Percentiles rank a stretch among this genome's conserved stretches.
Evolutionary conservation across 2,329 filamentous ascomycete species (phyloP).

Genomic region (Microcyclospora tardicrescens): DNA sequence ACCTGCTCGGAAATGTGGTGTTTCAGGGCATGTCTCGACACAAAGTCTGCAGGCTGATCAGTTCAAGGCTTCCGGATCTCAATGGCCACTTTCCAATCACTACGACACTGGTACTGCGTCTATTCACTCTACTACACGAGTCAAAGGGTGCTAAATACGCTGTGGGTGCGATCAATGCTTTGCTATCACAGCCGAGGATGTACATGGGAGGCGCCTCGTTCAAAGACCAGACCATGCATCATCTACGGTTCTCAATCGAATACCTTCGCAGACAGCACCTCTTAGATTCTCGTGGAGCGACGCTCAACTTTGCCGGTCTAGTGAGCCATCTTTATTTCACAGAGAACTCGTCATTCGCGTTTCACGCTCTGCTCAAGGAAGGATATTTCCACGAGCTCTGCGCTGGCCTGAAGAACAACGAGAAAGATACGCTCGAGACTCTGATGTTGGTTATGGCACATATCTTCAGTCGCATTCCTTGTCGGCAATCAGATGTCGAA

Average conservation of each 20-base stretch:
- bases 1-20: conserved; percentile 67
- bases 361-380: conserved; percentile 58
- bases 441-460: conserved; percentile 59
- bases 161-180: conserved; percentile 47
- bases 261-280: conserved; percentile 59
- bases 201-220: conserved; percentile 58
- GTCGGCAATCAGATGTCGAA: conserved; percentile 34
- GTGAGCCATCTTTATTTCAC: conserved; percentile 65
- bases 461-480: conserved; percentile 51
- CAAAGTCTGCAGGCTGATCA: conserved; percentile 56
- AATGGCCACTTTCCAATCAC: conserved; percentile 69
- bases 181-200: conserved; percentile 56
- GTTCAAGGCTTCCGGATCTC: conserved; percentile 58
- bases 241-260: conserved; percentile 69
- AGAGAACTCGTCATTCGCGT: conserved; percentile 62
- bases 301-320: conserved; percentile 59
- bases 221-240: conserved; percentile 58
- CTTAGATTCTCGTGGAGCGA: conserved; percentile 46
- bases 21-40: conserved; percentile 52
- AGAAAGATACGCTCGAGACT: conserved; percentile 39
- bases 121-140: conserved; percentile 54
- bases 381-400: conserved; percentile 59
- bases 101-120: conserved; percentile 55
- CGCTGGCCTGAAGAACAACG: conserved; percentile 39
- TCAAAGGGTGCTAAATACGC: conserved; percentile 53